These are phyloP conservation scores for Ambrosia hybrid DNA, from an alignment of 140 eudicot species.

Conservation along the genomic window DNA sequence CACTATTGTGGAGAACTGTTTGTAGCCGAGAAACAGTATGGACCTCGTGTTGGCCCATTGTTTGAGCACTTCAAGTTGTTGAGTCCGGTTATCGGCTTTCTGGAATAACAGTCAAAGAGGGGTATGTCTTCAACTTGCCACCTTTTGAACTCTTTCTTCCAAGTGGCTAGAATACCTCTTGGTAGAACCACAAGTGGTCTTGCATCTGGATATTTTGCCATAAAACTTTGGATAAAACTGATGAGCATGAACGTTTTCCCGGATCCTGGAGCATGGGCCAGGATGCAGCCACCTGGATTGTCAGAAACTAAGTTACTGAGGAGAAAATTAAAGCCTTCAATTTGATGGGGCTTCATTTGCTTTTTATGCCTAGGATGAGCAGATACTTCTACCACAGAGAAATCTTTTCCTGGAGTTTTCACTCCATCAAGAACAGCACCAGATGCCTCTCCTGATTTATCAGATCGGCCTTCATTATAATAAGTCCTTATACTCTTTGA, in stretches of 20 bases:
- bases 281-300: conserved; percentile 92
- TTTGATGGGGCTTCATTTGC: conserved; percentile 94
- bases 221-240: conserved; percentile 84
- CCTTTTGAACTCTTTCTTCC: conserved; percentile 80
- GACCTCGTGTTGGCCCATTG: conserved; percentile 64
- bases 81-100: conserved; percentile 74
- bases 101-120: conserved; percentile 65
- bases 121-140: conserved; percentile 97
- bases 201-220: conserved; percentile 76
- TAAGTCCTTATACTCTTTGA: conserved; percentile 59
- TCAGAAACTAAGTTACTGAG: conserved; percentile 69
- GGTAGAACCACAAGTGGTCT: conserved; percentile 86
- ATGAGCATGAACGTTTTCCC: conserved; percentile 97
- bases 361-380: conserved; percentile 90
- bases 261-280: conserved; percentile 99
- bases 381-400: conserved; percentile 48
- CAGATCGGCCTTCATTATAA: conserved; percentile 45
- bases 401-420: conserved; percentile 47
- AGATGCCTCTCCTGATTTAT: conserved; percentile 34
- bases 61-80: conserved; percentile 74
- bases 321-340: conserved; percentile 88
- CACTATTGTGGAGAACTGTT: conserved; percentile 80
- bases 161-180: conserved; percentile 65
- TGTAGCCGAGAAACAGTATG: conserved; percentile 78
- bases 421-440: conserved; percentile 43